Conservation (phyloP, 345 rosid species). For the Aethionema arabicum region DNA sequence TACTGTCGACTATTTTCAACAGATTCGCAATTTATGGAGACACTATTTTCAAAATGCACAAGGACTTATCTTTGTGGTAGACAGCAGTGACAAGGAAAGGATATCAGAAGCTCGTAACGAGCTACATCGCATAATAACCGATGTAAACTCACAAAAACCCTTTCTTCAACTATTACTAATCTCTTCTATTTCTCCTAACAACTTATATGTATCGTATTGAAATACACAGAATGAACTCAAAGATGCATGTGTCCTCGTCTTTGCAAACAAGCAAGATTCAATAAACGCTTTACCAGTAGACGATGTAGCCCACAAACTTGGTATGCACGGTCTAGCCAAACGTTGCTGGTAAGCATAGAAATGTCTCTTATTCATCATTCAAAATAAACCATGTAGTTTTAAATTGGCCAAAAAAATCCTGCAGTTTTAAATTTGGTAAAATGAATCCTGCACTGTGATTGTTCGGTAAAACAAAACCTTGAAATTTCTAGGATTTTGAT, state of each 20-base stretch:
- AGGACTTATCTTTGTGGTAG: conserved; percentile 76
- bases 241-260: conserved; percentile 56
- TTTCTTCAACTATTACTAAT: conserved; percentile 1
- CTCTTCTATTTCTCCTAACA: conserved; percentile 9
- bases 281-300: conserved; percentile 43
- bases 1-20: conserved; percentile 11
- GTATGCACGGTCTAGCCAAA: conserved; percentile 47
- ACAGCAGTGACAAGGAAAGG: conserved; percentile 57
- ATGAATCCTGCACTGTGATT: too few relatives aligned
- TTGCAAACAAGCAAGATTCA: conserved; percentile 75
- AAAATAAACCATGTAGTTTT: too few relatives aligned
- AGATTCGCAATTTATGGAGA: conserved; percentile 80
- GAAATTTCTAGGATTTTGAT: too few relatives aligned
- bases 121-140: conserved; percentile 54
- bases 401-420: too few relatives aligned
- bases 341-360: conserved; percentile 47
- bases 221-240: conserved; percentile 52
- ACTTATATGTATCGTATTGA: not conserved
- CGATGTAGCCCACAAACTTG: conserved; percentile 64
- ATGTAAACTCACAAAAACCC: conserved; percentile 42
- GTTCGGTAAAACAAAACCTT: too few relatives aligned
- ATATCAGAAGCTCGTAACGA: conserved; percentile 73
- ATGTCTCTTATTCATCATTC: not conserved
- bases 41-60: conserved; percentile 58
- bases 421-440: too few relatives aligned